phyloP scores from a whole-genome alignment of 768 basidiomycete genomes.

The Rhizopogon rudus region DNA sequence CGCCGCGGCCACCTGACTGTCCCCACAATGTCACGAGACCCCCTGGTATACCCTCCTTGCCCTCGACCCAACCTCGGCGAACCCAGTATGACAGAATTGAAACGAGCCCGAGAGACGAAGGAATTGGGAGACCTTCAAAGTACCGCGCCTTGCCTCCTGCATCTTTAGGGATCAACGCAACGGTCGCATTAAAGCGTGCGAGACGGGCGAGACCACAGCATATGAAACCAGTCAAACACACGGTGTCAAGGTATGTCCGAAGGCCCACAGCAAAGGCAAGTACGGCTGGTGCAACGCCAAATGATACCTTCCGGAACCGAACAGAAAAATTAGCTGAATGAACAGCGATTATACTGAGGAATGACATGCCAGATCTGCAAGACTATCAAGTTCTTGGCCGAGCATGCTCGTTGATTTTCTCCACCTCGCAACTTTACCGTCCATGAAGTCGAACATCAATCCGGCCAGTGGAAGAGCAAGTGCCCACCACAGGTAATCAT shows the following conservation, averaged over 20 bases:
- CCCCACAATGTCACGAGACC: constrained; percentile 78
- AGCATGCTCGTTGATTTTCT: constrained; percentile 92
- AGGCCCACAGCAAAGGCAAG: constrained; percentile 89
- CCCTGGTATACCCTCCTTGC: constrained; percentile 67
- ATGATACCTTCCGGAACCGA: constrained; percentile 68
- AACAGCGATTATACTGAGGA: background rate
- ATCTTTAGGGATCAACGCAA: constrained; percentile 90
- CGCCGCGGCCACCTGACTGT: constrained; percentile 64
- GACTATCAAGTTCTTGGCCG: constrained; percentile 95
- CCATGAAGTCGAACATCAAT: constrained; percentile 95
- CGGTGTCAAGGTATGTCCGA: constrained; percentile 85
- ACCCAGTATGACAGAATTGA: constrained; percentile 77
- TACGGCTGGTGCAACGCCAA: constrained; percentile 95
- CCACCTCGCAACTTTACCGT: constrained; percentile 98
- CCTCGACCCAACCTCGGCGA: constrained; percentile 79
- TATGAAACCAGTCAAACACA: constrained; percentile 84
- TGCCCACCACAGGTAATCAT: constrained; percentile 81
- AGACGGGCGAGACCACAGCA: constrained; percentile 96
- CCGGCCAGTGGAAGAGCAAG: constrained; percentile 86
- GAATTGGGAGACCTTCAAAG: constrained; percentile 98
- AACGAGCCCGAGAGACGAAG: constrained; percentile 81
- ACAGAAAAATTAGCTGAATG: constrained; percentile 1
- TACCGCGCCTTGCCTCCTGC: constrained; percentile 82
- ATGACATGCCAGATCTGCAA: constrained; percentile 82
- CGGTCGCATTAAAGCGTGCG: constrained; percentile 97